These are phyloP conservation scores for Globisporangium okanoganense DNA, from an alignment of 352 stramenopile species.

Conservation along the genomic window DNA sequence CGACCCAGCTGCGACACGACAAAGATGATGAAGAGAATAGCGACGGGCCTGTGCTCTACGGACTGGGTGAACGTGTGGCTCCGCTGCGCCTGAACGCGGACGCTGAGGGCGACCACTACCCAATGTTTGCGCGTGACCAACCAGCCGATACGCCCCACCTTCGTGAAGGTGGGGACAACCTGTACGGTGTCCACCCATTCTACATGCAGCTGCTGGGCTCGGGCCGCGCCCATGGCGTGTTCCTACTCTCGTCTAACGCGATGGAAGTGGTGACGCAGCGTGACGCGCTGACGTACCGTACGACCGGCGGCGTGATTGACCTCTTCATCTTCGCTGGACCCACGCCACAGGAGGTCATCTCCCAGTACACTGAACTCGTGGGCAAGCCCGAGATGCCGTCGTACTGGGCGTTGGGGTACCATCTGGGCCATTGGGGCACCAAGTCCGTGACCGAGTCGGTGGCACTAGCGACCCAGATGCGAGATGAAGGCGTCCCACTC, in stretches of 20 bases:
- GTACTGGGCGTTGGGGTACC: conserved; percentile 86
- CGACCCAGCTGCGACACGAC: conserved; percentile 42
- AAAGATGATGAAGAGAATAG: conserved; percentile 16
- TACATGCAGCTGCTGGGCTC: conserved; percentile 52
- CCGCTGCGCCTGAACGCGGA: conserved; percentile 35
- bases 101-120: conserved; percentile 55
- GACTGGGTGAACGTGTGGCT: conserved; percentile 65
- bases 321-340: conserved; percentile 76
- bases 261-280: conserved; percentile 80
- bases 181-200: conserved; percentile 80
- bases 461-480: conserved; percentile 32
- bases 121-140: conserved; percentile 53
- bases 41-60: conserved; percentile 44
- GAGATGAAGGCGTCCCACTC: conserved; percentile 46
- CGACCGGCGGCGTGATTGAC: conserved; percentile 79
- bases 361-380: conserved; percentile 74
- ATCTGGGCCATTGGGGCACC: conserved; percentile 49
- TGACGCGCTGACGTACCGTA: conserved; percentile 67
- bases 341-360: conserved; percentile 44
- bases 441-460: conserved; percentile 32
- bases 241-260: conserved; percentile 78
- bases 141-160: conserved; percentile 20
- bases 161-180: conserved; percentile 53
- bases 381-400: conserved; percentile 74
- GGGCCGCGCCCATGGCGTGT: conserved; percentile 63